Base-by-base conservation (phyloP, 495 filamentous ascomycete genomes). In the Parachaetomium inaequale region DNA sequence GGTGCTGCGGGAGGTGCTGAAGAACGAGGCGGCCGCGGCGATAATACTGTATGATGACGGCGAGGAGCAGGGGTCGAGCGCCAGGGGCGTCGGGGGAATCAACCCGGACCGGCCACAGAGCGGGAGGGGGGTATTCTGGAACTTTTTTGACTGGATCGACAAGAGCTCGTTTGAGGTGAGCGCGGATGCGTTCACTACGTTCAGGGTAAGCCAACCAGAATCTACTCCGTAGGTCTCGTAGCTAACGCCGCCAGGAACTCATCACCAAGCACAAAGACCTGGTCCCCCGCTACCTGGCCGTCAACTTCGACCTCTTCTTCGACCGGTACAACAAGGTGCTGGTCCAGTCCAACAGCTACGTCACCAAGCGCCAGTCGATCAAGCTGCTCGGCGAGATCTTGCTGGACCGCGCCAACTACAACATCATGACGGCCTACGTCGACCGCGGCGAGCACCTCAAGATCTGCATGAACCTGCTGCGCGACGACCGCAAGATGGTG, bases 131-230 rank as follows among this genome's bases (percentile, higher is more conserved):
- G 84, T 96, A 2, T 97, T 99, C 71, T 99, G 95, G 95, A 84
- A 81, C n/a, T 98, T 98, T 75, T 99, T 99, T 70, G 84, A 90
- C 51, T 99, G 93, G 90, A 96, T 99, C 59, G 91, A 98, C 72
- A 87, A 88, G 69, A 88, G 91, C 62, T 91, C 88, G 19, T 99
- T 99, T 72, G 95, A 99, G 78, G 89, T 98, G 61, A 93, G 92
- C 68, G 93, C 95, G 32, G 95, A 98, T 78, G 93, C 95, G 1
- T 99, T 98, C 68, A 94, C 90, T 42, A 98, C 93, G 7, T 99
- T 99, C 74, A 81, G 93, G 74, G 92, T 96, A 81, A 65, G 85
- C 56, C 62, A 52, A 7, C 28, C 15, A 19, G 10, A 25, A 19
- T 26, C 19, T 2, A 54, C 29, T 19, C n/a, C 2, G 8, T 14